Evolutionary conservation across 805 yeast species (phyloP).

Genomic region (Candida ficus): DNA sequence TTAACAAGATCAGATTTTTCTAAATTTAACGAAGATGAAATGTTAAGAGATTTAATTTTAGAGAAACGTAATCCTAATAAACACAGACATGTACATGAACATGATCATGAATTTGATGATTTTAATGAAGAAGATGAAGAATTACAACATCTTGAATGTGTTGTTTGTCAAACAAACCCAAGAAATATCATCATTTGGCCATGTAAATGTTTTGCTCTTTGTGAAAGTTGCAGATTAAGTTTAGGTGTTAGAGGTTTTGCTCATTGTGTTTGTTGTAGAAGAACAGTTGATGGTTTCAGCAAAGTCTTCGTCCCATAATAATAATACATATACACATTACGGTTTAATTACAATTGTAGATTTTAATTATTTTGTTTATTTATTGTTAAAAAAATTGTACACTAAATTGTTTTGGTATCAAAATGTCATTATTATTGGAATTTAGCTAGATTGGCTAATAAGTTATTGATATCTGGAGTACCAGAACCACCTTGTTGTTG

Average conservation of each 20-base stretch:
- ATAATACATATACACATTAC: no score
- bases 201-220: conserved; percentile 81
- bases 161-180: conserved; percentile 63
- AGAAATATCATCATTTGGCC: conserved; percentile 89
- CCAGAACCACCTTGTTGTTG: conserved; percentile 26
- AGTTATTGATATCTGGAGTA: conserved; percentile 23
- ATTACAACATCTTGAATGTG: conserved; percentile 47
- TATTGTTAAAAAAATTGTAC: no score
- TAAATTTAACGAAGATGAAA: conserved; percentile 23
- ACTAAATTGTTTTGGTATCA: no score
- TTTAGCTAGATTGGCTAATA: conserved; percentile 34
- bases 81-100: no score
- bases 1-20: conserved; percentile 33
- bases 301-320: conserved; percentile 29
- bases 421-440: no score
- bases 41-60: conserved; percentile 26
- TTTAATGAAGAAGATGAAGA: conserved; percentile 17
- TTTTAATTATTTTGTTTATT: no score
- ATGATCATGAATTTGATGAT: conserved; percentile 17
- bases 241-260: conserved; percentile 67
- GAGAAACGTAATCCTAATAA: conserved; percentile 19
- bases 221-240: conserved; percentile 79
- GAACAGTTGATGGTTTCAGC: conserved; percentile 56
- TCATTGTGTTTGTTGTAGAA: conserved; percentile 82
- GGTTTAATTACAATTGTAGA: no score